These are phyloP conservation scores for Aspergillus olivimuriae DNA, from an alignment of 495 filamentous ascomycete genomes.

Conservation along the genomic window DNA sequence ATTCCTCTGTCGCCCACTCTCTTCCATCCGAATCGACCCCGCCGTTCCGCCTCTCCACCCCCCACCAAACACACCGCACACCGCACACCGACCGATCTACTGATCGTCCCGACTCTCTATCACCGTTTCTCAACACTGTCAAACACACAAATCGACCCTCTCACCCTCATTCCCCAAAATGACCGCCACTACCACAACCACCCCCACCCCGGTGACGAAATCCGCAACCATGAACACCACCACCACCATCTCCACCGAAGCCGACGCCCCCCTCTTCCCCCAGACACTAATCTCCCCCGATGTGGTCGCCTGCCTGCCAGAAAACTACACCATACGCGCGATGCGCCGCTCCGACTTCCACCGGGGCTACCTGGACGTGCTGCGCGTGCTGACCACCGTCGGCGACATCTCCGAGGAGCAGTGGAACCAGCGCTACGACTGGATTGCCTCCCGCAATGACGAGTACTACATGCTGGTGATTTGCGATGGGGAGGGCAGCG, in stretches of 20 bases:
- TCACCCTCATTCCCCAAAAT: conserved; percentile 3
- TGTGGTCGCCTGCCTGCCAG: conserved; percentile 64
- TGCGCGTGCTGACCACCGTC: conserved; percentile 86
- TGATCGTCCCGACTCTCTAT: too few relatives aligned
- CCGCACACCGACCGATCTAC: too few relatives aligned
- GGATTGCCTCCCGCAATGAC: conserved; percentile 70
- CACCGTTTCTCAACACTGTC: neutral
- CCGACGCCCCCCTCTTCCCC: conserved; percentile 64
- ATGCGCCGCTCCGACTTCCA: conserved; percentile 72
- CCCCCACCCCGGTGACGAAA: conserved; percentile 10
- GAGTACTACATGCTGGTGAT: conserved; percentile 84
- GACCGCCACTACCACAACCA: conserved; percentile 13
- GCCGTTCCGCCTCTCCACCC: neutral
- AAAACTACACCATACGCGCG: conserved; percentile 77
- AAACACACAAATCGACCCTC: conserved; percentile 6
- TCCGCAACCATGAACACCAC: conserved; percentile 11
- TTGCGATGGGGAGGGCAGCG: conserved; percentile 57
- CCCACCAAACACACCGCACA: neutral
- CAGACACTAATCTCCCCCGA: conserved; percentile 68
- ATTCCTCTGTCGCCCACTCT: neutral
- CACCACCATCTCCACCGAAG: conserved; percentile 35
- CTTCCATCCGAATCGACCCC: neutral
- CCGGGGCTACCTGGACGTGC: conserved; percentile 73
- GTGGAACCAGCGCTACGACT: conserved; percentile 77
- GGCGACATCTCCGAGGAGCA: conserved; percentile 73